Conservation (phyloP, 805 yeast species). For the Saturnispora halmiae region DNA sequence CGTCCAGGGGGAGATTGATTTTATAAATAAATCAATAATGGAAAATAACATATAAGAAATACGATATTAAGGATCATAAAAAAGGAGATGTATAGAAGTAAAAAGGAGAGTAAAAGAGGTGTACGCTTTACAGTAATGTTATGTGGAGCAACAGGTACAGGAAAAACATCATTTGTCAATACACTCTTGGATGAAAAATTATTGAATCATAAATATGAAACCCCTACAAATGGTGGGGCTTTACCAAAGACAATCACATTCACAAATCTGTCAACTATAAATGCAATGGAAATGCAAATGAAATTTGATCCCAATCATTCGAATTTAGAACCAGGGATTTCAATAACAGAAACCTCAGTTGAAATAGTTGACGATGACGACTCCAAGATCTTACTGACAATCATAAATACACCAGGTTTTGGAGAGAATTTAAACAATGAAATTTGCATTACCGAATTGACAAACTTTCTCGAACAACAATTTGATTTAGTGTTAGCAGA, state of each 20-base stretch:
- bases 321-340: slow-evolving; percentile 63
- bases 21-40: too few species aligned
- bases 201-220: slow-evolving; percentile 49
- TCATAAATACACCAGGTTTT: slow-evolving; percentile 54
- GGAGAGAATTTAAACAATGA: slow-evolving; percentile 54
- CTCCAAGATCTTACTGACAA: slow-evolving; percentile 42
- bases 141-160: slow-evolving; percentile 67
- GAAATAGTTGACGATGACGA: slow-evolving; percentile 57
- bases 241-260: slow-evolving; percentile 45
- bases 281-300: slow-evolving; percentile 47
- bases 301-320: slow-evolving; percentile 56
- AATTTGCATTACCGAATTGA: slow-evolving; percentile 57
- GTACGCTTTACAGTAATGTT: slow-evolving; percentile 66
- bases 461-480: slow-evolving; percentile 62
- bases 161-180: slow-evolving; percentile 69
- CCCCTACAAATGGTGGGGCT: slow-evolving; percentile 24
- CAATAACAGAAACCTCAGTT: slow-evolving; percentile 57
- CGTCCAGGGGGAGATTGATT: too few species aligned
- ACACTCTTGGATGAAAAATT: slow-evolving; percentile 54
- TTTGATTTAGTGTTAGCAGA: slow-evolving; percentile 74
- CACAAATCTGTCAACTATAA: slow-evolving; percentile 49
- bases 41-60: too few species aligned
- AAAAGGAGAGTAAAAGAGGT: slow-evolving; percentile 64
- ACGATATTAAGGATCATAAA: too few species aligned
- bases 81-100: slow-evolving; percentile 34